These are phyloP conservation scores for Seminavis robusta DNA, from an alignment of 108 stramenopile genomes.

Conservation along the genomic window DNA sequence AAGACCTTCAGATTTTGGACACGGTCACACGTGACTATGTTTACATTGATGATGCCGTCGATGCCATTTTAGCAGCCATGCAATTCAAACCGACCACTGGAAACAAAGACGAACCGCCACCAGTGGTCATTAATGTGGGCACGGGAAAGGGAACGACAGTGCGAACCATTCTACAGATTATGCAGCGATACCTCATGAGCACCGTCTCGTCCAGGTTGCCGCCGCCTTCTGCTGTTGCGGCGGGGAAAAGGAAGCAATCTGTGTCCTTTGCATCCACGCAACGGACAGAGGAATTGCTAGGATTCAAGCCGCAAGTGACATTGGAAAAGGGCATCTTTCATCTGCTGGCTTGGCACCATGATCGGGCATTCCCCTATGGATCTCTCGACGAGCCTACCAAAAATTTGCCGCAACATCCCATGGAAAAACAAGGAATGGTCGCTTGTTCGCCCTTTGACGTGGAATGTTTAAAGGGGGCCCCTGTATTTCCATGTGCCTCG, in stretches of 20 bases:
- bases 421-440: slow-evolving; percentile 11
- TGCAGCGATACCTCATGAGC: slow-evolving; percentile 48
- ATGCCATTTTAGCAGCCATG: slow-evolving; percentile 79
- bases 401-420: neutral
- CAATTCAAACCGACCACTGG: slow-evolving; percentile 44
- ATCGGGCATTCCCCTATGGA: slow-evolving; percentile 69
- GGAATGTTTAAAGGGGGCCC: slow-evolving; percentile 68
- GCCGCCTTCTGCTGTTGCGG: neutral
- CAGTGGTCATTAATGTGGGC: slow-evolving; percentile 78
- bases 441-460: slow-evolving; percentile 59
- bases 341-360: slow-evolving; percentile 74
- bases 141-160: slow-evolving; percentile 51
- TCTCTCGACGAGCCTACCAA: neutral
- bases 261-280: slow-evolving; percentile 38
- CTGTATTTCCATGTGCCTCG: slow-evolving; percentile 82
- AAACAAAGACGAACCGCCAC: slow-evolving; percentile 12
- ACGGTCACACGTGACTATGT: slow-evolving; percentile 69
- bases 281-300: slow-evolving; percentile 53
- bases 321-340: slow-evolving; percentile 57
- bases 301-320: slow-evolving; percentile 54
- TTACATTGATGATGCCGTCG: slow-evolving; percentile 88
- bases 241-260: neutral
- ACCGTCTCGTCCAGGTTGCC: no score
- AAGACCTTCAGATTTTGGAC: neutral
- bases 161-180: slow-evolving; percentile 31